phyloP scores from a whole-genome alignment of 2,329 filamentous ascomycete species.

The Parastagonospora avenae region DNA sequence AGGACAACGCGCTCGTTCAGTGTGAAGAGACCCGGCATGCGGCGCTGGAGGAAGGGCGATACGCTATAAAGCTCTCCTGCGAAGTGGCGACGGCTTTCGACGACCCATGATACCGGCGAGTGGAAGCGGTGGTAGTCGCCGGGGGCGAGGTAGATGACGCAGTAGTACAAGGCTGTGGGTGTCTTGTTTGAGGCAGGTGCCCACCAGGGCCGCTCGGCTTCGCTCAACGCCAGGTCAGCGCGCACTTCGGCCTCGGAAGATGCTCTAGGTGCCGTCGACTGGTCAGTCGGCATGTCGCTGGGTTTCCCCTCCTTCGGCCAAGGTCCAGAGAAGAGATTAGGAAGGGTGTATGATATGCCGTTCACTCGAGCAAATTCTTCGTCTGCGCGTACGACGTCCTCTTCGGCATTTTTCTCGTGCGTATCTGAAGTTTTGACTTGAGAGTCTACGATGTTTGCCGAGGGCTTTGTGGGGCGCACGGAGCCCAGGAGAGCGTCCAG shows the following conservation, averaged over 20 bases:
- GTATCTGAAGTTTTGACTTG: slow-evolving; percentile 27
- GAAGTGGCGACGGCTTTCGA: slow-evolving; percentile 93
- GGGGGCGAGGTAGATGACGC: slow-evolving; percentile 92
- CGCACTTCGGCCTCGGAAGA: slow-evolving; percentile 82
- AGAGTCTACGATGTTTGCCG: slow-evolving; percentile 35
- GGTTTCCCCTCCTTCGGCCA: slow-evolving; percentile 51
- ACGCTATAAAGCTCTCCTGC: slow-evolving; percentile 95
- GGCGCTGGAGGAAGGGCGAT: slow-evolving; percentile 91
- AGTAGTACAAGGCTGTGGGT: slow-evolving; percentile 82
- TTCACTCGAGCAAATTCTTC: slow-evolving; percentile 95
- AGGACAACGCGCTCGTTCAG: slow-evolving; percentile 95
- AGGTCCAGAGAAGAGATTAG: slow-evolving; percentile 80
- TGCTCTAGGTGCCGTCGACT: slow-evolving; percentile 69
- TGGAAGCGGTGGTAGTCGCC: slow-evolving; percentile 99
- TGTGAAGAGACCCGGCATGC: slow-evolving; percentile 91
- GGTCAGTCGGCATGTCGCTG: slow-evolving; percentile 67
- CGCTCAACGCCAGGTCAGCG: slow-evolving; percentile 78
- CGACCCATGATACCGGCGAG: slow-evolving; percentile 93
- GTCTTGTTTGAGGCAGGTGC: slow-evolving; percentile 46
- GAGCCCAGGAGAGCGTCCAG: slow-evolving; percentile 86
- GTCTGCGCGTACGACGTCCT: slow-evolving; percentile 74
- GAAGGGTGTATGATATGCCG: slow-evolving; percentile 92
- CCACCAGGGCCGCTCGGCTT: slow-evolving; percentile 60
- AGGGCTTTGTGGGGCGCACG: slow-evolving; percentile 50
- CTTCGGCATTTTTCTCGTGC: slow-evolving; percentile 51